Base-by-base conservation (phyloP, 345 rosid genomes). In the Boechera divaricarpa region DNA sequence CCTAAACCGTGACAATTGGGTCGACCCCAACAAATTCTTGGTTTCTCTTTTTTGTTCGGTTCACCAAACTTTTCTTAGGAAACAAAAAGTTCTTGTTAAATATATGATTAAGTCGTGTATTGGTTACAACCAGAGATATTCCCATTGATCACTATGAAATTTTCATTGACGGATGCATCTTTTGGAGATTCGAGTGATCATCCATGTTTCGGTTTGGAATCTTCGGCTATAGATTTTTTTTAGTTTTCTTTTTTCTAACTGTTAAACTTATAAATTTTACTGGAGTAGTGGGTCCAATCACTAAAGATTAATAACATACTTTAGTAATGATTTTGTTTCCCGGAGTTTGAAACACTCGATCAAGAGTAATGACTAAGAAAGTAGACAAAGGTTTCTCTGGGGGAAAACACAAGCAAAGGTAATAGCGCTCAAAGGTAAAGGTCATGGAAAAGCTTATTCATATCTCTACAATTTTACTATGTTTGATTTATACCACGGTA, bases 241-340 rank as follows among this genome's bases (percentile, higher is more conserved):
- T 6, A 15, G 38, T 2, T 54, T 26, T 6, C 11, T 56, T 56
- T 32, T 36, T 9, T 8, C 13, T 10, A 13, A 42, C 52, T 26
- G 24, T 52, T 52, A 21, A 9, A 21, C 21, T 6, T 21, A 49
- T 18, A n/a, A n/a, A 18, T 4, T 16, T 16, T 7, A 48, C 26
- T 28, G 9, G 18, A 76, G 12, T 38, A 39, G 64, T 69, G 69
- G 75, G 57, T 62, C 70, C 74, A 33, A 39, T 39, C 42, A 39
- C 42, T 39, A 38, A 9, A 38, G 42, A 10, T 38, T 38, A 38
- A 38, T 42, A 29, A 70, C 57, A 71, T 63, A 64, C 61, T 18
- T 29, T 64, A 57, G 73, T 31, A 57, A 77, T 77, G 68, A 70
- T 77, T 70, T 70, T 77, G 76, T 70, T 55, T 77, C 53, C 66